Evolutionary conservation across 805 yeast genomes (phyloP).

Genomic region (Ogataea nakhonphanomensis): DNA sequence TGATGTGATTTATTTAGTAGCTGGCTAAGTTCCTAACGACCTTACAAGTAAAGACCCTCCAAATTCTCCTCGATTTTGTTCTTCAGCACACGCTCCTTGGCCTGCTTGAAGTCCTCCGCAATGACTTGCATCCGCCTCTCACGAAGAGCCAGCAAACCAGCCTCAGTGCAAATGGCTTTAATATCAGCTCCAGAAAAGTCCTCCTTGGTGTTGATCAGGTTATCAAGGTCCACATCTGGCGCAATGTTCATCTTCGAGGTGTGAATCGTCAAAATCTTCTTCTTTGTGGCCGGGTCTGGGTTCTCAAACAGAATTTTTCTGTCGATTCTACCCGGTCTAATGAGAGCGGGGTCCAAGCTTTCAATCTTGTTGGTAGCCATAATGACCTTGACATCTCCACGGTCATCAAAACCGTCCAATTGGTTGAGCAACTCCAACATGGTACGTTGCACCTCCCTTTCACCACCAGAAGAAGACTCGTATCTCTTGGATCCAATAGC

Average conservation of each 20-base stretch:
- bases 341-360: slow-evolving; percentile 89
- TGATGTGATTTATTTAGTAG: background rate
- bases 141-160: slow-evolving; percentile 91
- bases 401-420: slow-evolving; percentile 94
- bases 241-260: slow-evolving; percentile 90
- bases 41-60: slow-evolving; percentile 78
- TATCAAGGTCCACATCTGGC: slow-evolving; percentile 84
- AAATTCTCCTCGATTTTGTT: slow-evolving; percentile 94
- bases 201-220: slow-evolving; percentile 84
- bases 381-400: slow-evolving; percentile 95
- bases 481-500: slow-evolving; percentile 99
- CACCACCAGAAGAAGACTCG: slow-evolving; percentile 91
- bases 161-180: slow-evolving; percentile 96
- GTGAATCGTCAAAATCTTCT: slow-evolving; percentile 88
- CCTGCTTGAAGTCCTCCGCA: slow-evolving; percentile 87
- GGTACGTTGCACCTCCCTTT: slow-evolving; percentile 94
- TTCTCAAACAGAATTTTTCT: slow-evolving; percentile 94
- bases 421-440: slow-evolving; percentile 95
- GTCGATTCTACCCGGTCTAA: slow-evolving; percentile 97
- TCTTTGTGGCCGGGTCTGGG: slow-evolving; percentile 89
- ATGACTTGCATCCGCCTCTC: slow-evolving; percentile 98
- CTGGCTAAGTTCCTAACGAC: background rate
- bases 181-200: slow-evolving; percentile 97
- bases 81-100: slow-evolving; percentile 92
- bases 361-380: slow-evolving; percentile 98